A percentile compares a stretch with the other conserved stretches of the same genome.
These are phyloP conservation scores for Rhizopogon vulgaris DNA, from an alignment of 768 basidiomycete genomes.

Conservation along the genomic window DNA sequence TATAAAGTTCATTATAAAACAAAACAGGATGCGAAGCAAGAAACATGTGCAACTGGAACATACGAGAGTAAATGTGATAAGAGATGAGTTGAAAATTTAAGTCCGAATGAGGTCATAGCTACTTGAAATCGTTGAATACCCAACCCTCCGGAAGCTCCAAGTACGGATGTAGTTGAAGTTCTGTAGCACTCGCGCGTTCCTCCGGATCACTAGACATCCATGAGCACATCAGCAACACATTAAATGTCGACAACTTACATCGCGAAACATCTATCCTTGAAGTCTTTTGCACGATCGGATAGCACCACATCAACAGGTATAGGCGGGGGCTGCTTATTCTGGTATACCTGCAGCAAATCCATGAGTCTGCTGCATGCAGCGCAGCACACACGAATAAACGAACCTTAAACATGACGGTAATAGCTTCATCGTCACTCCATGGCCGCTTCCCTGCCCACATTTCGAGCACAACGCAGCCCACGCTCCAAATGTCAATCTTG, in stretches of 20 bases:
- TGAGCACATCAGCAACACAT: constrained; percentile 3
- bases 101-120: constrained; percentile 11
- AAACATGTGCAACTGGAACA: constrained; percentile 9
- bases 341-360: constrained; percentile 56
- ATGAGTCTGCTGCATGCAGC: background rate
- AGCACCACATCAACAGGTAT: constrained; percentile 79
- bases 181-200: constrained; percentile 72
- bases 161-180: constrained; percentile 77
- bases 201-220: constrained; percentile 59
- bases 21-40: constrained; percentile 6
- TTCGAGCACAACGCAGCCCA: constrained; percentile 97
- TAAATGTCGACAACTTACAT: constrained; percentile 47
- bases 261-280: constrained; percentile 84
- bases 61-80: constrained; percentile 16
- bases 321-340: constrained; percentile 80
- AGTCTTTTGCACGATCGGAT: constrained; percentile 74
- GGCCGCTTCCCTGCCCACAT: constrained; percentile 98
- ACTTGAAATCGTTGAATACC: constrained; percentile 57
- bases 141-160: constrained; percentile 66
- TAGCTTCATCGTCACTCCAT: constrained; percentile 85
- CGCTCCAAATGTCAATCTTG: constrained; percentile 98
- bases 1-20: constrained; percentile 28
- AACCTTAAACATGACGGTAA: constrained; percentile 95
- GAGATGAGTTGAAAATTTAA: constrained; percentile 14
- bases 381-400: constrained; percentile 8